Base-by-base conservation (phyloP, 805 yeast genomes). In the Candida ortonii region DNA sequence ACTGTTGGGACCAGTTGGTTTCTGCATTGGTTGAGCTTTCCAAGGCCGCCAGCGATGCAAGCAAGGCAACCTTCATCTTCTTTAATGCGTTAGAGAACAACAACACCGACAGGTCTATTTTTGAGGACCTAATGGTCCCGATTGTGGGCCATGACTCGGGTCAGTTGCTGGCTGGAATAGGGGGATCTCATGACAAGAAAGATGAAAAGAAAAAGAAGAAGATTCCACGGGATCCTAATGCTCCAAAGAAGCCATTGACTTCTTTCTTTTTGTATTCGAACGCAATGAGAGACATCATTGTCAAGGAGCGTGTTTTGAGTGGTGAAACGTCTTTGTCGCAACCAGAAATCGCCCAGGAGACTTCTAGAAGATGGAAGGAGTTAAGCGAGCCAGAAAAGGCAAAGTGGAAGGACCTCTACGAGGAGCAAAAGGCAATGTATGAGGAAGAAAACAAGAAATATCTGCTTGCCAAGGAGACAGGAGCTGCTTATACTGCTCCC, bases 161-260 rank as follows among this genome's bases (percentile, higher is more conserved):
- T 10, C 44, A 44, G 7, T 34, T 43, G 34, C 28, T 43, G 22
- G 41, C 44, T 8, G 33, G 30, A 24, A 36, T 43, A 23, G 40
- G 43, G 9, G 59, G 65, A 16, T 59, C 63, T 29, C 59, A 53
- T 17, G 68, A 69, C 38, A 59, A 43, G 68, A 65, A 62, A 44
- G 55, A 47, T 39, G 52, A 28, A 69, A 68, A 58, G 38, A 80
- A 76, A 62, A 76, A 73, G 51, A 67, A 64, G 51, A 70, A 68
- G 50, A 65, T 57, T 23, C 69, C 63, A 34, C 68, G 63, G 49
- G 97, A 90, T 62, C 97, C 97, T 33, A 81, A 84, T 53, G 96
- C 96, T 28, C 98, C 98, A 40, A 87, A 85, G 70, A 88, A 88
- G 54, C 97, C 98, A 11, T 68, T 86, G 53, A 88, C 96, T 15